These are phyloP conservation scores for Mayamaea pseudoterrestris DNA, from an alignment of 108 stramenopile genomes.

Conservation along the genomic window DNA sequence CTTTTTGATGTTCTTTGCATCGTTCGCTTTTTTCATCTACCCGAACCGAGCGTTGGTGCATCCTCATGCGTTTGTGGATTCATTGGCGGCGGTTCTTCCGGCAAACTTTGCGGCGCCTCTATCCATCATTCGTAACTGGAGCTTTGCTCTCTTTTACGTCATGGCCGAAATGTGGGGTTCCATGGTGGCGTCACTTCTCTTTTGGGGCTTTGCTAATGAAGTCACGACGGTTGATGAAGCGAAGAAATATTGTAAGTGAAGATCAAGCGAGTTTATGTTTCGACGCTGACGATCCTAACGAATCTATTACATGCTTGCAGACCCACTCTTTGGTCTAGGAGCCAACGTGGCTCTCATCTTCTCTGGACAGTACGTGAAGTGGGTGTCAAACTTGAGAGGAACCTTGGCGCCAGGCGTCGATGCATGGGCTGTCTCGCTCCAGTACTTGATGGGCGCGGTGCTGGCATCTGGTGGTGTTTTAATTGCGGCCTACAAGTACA, in stretches of 20 bases:
- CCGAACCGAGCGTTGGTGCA: conserved; percentile 72
- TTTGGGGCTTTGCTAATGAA: conserved; percentile 98
- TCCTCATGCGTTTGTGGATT: conserved; percentile 82
- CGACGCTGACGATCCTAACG: background rate
- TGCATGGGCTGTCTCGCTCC: conserved; percentile 84
- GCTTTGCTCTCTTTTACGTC: conserved; percentile 92
- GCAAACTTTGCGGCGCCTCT: conserved; percentile 66
- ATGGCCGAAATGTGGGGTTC: conserved; percentile 98
- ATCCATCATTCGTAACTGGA: conserved; percentile 89
- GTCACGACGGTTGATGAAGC: conserved; percentile 93
- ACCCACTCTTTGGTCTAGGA: conserved; percentile 92
- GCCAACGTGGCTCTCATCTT: conserved; percentile 95
- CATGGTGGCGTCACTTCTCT: conserved; percentile 89
- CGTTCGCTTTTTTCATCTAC: conserved; percentile 83
- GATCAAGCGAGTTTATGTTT: background rate
- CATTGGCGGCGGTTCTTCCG: conserved; percentile 49
- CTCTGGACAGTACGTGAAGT: conserved; percentile 89
- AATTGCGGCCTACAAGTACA: conserved; percentile 68
- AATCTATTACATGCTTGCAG: conserved; percentile 13
- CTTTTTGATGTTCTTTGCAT: conserved; percentile 84
- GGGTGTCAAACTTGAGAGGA: conserved; percentile 75
- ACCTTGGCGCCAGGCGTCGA: conserved; percentile 80
- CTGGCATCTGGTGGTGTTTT: conserved; percentile 70
- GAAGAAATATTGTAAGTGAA: conserved; percentile 87
- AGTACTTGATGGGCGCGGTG: conserved; percentile 92